Evolutionary conservation across 257 asterid species (phyloP), one percentile per base, ranked within the genome.

Genomic region (Mentha longifolia): DNA sequence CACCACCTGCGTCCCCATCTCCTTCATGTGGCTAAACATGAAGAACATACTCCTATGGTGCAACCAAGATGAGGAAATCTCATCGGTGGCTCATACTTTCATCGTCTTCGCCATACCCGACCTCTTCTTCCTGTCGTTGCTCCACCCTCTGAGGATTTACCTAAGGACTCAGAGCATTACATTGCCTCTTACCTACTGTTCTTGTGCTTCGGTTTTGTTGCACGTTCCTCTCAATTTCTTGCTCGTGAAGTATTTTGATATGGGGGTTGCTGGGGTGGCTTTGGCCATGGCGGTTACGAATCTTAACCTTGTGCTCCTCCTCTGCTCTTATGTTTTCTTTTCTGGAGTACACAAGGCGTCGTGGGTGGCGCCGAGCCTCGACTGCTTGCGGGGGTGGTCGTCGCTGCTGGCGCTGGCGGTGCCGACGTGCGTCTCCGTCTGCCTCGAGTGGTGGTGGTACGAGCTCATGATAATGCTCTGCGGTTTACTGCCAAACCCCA

Each of bases 381-480:
- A 91, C 54, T 94, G 96, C 63, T 69, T 94, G 1, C 78, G 77
- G 0, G 97, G 97, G 0, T 94, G 98, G 98, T 78, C 96, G 2
- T 63, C 87, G 4, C 77, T 94, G 41, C 75, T 91, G 11, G 71
- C 89, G 0, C 33, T 94, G 0, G 88, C 97, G 0, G 79, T 94
- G 5, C 98, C 98, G 0, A 94, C 90, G 0, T 94, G 98, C 67
- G 45, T 94, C 6, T 94, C 98, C 1, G 95, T 94, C 0, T 94
- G 98, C 45, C 73, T 94, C 0, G 98, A 93, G 61, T 93, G 98
- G 98, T 93, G 98, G 98, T 92, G 98, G 98, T 92, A 92, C 37
- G 98, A 92, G 45, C 84, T 92, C 17, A 92, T 92, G 98, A 90
- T 93, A 51, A 68, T 93, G 84, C 80, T 91, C 0, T 94, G 97